A percentile compares a stretch with the other conserved stretches of the same genome.
Evolutionary conservation across 2,329 filamentous ascomycete species (phyloP).

Genomic region (Metarhizium rileyi): DNA sequence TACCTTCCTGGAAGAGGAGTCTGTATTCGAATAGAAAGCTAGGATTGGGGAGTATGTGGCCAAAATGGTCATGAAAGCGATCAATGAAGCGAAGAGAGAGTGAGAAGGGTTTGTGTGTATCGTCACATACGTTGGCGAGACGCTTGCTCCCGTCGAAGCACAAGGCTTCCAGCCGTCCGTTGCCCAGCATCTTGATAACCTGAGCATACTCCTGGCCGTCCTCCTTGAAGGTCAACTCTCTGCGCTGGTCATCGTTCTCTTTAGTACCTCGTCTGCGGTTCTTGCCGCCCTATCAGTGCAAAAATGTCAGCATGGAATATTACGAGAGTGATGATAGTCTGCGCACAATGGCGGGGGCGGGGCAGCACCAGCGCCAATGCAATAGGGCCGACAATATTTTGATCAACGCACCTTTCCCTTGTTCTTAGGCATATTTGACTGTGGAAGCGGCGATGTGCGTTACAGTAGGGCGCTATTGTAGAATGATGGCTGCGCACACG

Average conservation of each 20-base stretch:
- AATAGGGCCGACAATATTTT: background rate
- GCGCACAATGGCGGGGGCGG: slow-evolving; percentile 17
- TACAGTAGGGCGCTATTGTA: background rate
- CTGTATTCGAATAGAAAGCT: too few relatives aligned
- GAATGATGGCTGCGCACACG: background rate
- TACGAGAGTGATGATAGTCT: slow-evolving; percentile 5
- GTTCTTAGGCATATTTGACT: slow-evolving; percentile 82
- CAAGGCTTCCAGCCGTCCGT: slow-evolving; percentile 82
- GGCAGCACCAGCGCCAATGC: slow-evolving; percentile 12
- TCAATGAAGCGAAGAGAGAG: too few relatives aligned
- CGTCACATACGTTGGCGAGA: slow-evolving; percentile 28
- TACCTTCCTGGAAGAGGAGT: too few relatives aligned
- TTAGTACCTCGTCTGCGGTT: slow-evolving; percentile 98
- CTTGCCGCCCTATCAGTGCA: slow-evolving; percentile 71
- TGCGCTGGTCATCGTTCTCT: slow-evolving; percentile 98
- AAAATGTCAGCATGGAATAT: slow-evolving; percentile 9
- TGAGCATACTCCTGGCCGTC: slow-evolving; percentile 66
- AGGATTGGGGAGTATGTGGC: too few relatives aligned
- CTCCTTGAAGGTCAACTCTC: slow-evolving; percentile 97
- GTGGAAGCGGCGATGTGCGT: background rate
- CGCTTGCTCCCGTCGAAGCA: slow-evolving; percentile 76
- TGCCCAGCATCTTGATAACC: slow-evolving; percentile 82
- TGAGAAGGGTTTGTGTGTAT: background rate
- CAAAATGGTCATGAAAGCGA: too few relatives aligned
- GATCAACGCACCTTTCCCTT: slow-evolving; percentile 79